Evolutionary conservation across 441 rosid genomes (phyloP).

Genomic region (Erysimum pusillum): DNA sequence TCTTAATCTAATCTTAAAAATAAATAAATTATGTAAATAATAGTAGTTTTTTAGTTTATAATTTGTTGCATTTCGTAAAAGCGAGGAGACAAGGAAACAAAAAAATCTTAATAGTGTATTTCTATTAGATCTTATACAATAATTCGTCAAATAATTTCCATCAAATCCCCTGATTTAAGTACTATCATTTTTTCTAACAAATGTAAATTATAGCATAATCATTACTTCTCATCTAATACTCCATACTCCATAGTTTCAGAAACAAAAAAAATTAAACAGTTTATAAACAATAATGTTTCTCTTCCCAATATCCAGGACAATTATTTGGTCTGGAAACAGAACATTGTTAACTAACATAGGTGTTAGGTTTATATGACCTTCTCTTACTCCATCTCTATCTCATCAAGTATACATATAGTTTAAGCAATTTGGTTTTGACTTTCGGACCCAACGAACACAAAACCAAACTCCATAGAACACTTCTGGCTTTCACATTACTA

Average conservation of each 20-base stretch:
- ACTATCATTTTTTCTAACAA: not conserved
- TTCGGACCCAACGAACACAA: constrained; percentile 16
- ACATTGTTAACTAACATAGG: not conserved
- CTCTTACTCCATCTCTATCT: not conserved
- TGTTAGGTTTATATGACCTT: not conserved
- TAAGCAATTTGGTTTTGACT: not conserved
- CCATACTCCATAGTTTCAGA: not conserved
- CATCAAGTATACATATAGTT: not conserved
- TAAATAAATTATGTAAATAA: not conserved
- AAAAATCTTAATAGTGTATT: too few species aligned
- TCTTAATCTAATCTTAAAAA: not conserved
- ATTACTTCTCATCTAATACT: not conserved
- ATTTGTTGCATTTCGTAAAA: not conserved
- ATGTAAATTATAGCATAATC: not conserved
- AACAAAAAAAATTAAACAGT: not conserved
- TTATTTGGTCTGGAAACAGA: constrained; percentile 1
- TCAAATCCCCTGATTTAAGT: not conserved
- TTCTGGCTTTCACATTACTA: constrained; percentile 22
- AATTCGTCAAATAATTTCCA: not conserved
- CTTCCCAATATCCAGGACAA: constrained; percentile 13
- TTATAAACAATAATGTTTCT: not conserved
- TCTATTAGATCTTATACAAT: not conserved
- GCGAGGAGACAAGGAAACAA: too few species aligned
- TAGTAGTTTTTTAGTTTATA: not conserved
- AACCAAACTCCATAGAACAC: not conserved